Conservation (phyloP, 2,329 filamentous ascomycete genomes). For the Fusarium newnesense region DNA sequence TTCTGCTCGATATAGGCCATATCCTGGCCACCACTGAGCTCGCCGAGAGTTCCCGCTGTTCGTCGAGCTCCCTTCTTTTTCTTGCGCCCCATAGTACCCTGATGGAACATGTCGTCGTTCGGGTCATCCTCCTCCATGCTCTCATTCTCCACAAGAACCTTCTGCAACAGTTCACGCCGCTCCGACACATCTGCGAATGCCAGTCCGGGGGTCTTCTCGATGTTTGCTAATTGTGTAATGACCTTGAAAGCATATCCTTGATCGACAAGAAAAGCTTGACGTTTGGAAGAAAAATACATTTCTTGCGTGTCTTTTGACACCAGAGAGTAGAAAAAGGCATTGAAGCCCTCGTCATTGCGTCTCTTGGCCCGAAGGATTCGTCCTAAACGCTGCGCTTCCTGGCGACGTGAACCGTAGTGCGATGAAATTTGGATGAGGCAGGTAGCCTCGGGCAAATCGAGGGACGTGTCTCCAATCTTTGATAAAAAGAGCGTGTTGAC, state of each 20-base stretch:
- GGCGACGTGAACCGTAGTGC: slow-evolving; percentile 95
- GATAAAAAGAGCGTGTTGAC: slow-evolving; percentile 95
- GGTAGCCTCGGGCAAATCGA: slow-evolving; percentile 95
- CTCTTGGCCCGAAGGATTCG: slow-evolving; percentile 95
- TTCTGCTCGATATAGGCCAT: slow-evolving; percentile 97
- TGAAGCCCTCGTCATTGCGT: slow-evolving; percentile 97
- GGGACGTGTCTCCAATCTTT: slow-evolving; percentile 98
- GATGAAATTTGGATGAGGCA: slow-evolving; percentile 98
- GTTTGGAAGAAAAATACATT: slow-evolving; percentile 97
- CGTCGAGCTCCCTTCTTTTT: slow-evolving; percentile 73
- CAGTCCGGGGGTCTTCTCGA: slow-evolving; percentile 83
- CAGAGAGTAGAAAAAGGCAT: slow-evolving; percentile 98
- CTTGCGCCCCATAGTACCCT: slow-evolving; percentile 58
- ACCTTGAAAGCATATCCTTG: slow-evolving; percentile 99
- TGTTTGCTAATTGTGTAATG: slow-evolving; percentile 92
- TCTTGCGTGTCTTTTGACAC: slow-evolving; percentile 98
- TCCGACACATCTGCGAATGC: slow-evolving; percentile 83
- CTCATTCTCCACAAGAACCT: slow-evolving; percentile 90
- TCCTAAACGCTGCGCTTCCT: slow-evolving; percentile 93
- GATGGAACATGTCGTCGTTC: slow-evolving; percentile 54
- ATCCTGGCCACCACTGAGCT: slow-evolving; percentile 89
- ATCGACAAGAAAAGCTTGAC: slow-evolving; percentile 96
- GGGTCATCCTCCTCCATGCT: slow-evolving; percentile 78
- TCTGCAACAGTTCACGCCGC: slow-evolving; percentile 85
- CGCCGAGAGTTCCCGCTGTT: slow-evolving; percentile 85